Evolutionary conservation across 192 early-diverging fungal genomes (phyloP), one percentile per base, ranked within the genome.

Genomic region (Lunasporangiospora selenospora): DNA sequence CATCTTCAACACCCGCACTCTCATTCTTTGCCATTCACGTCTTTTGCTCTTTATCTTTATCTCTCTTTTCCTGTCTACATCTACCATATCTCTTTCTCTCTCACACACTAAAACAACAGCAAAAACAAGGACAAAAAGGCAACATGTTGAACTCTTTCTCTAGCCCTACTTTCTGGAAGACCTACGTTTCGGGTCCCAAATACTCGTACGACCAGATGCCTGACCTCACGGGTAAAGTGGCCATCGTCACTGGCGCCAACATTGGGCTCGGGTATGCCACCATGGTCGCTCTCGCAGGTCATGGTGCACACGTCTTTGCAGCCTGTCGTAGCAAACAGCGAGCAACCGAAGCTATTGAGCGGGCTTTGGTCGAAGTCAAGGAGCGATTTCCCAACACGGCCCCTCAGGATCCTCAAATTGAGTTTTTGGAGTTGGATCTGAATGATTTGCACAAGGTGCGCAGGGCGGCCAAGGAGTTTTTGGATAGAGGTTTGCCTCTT

Each of bases 171-270:
- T n/a, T n/a, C n/a, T n/a, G n/a, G n/a, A n/a, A n/a, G n/a, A n/a
- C n/a, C n/a, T n/a, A n/a, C n/a, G n/a, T n/a, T n/a, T n/a, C n/a
- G n/a, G n/a, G n/a, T n/a, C n/a, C n/a, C n/a, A n/a, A n/a, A n/a
- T n/a, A n/a, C 37, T 38, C 61, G 6, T 38, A 75, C 16, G 69
- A 77, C 31, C 37, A 62, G 6, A 76, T 66, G 24, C 66, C 75
- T 47, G 63, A 73, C n/a, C 54, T 62, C 19, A 64, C 75, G 8
- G 77, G 75, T 30, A 82, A 82, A 40, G 37, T 75, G 18, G 73
- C 70, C n/a, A 79, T 84, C 24, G 55, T 84, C 19, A 84, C 82
- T 21, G 82, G 82, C 2, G 66, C 67, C n/a, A 81, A 78, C 37
- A 58, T 67, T 13, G 80, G 83, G 24, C 47, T 75, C 31, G 62